Base-by-base conservation (phyloP, 2,329 filamentous ascomycete species). In the Emergomyces orientalis region DNA sequence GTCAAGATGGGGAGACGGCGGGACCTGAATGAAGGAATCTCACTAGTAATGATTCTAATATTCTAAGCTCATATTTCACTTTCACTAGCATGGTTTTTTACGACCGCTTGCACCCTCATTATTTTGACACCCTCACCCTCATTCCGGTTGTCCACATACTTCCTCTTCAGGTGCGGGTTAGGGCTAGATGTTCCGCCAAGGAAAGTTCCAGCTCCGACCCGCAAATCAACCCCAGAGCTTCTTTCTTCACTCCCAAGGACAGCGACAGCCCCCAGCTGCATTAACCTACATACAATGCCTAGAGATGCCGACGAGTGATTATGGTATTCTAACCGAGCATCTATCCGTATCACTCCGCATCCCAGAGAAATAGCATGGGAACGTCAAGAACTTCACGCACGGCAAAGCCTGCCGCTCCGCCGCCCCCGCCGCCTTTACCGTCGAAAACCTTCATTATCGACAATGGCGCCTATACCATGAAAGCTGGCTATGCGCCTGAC, bases 391-490 rank as follows among this genome's bases (percentile, higher is more conserved):
- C 73, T 41, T 73, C 75, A 22, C 68, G 73, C 59, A 66, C 74
- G 56, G 70, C 76, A 47, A 87, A 84, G 73, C 77, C 81, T 59
- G 84, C 84, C 61, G 73, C 79, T 19, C 73, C 80, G 6, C 77
- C 79, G 56, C 77, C 79, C 55, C 77, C 69, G 11, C 72, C 83
- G 3, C 72, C 80, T 30, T 77, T 84, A 8, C 86, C 87, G 0
- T 72, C 80, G 1, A 84, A 80, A 63, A 96, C 92, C 0, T 86
- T 99, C 61, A 83, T 99, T 55, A 81, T 99, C 71, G 94, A 99
- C 79, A 97, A 97, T 79, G 94, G 94, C 73, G 92, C 88, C 52
- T 88, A 90, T 76, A 92, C 87, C 7, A 84, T 99, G 74, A 99
- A 99, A 78, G 91, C 92, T 19, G 94, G 94, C 61, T 88, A 93